Evolutionary conservation across 179 eudicot genomes (phyloP), one percentile per base, ranked within the genome.

Genomic region (Drosera spatulata): DNA sequence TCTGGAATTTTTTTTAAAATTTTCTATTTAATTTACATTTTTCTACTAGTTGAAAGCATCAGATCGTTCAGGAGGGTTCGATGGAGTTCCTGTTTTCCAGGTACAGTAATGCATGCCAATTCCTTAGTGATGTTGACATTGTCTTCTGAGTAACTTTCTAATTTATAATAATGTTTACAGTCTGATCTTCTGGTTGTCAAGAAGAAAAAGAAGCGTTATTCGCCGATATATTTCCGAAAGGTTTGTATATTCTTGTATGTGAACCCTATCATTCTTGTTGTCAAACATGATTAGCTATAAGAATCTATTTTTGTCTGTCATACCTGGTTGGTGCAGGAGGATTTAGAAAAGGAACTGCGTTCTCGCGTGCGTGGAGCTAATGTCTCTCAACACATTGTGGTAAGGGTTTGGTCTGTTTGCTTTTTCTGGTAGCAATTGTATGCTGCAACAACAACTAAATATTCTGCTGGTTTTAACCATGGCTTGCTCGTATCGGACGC

Each of bases 21-120:
- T 22, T 22, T 22, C 33, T 22, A 22, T 63, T 57, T 58, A 53
- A 47, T 8, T 76, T 47, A 70, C 61, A 47, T 22, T 22, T 70
- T 63, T 58, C 61, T 69, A 54, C 49, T 68, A 91, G 98, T 65
- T 91, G 57, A 88, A 83, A 74, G 82, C 89, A 59, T 79, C 87
- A 50, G 82, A 77, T 64, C 11, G 48, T 61, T 80, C 52, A 72
- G 76, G 73, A 61, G 95, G 95, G 50, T 91, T 91, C 76, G 98
- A 86, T 73, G 98, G 98, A 57, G 98, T 91, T 66, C 98, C 98
- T 14, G 90, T 91, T 67, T 91, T 91, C 66, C 98, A 91, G 98
- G 98, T 91, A 69, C 62, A 58, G 61, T 44, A 47, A 61, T 57
- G 54, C 39, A 43, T 22, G 33, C 33, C 33, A 22, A 22, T 22